Base-by-base conservation (phyloP, 148 eudicot genomes). In the Chenopodium formosanum region DNA sequence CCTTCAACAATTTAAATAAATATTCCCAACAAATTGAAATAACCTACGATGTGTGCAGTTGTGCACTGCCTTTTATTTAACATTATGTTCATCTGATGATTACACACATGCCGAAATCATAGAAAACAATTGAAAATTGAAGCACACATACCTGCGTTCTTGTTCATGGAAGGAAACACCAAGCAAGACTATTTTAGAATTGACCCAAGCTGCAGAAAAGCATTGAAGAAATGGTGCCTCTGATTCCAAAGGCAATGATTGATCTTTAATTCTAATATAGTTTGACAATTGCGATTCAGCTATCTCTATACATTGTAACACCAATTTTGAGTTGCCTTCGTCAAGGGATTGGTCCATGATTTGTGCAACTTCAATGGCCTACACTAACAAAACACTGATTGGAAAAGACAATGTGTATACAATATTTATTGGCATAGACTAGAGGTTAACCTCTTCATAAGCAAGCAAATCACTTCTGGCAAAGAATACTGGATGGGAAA, bases 281-380 rank as follows among this genome's bases (percentile, higher is more conserved):
- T 80, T 83, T 66, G 86, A 83, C 79, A 94, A 58, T 79, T 81
- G 90, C 71, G 87, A 91, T 79, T 83, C 86, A 72, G 94, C 91
- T 58, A 90, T 79, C 70, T 92, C 88, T 72, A 88, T 89, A 84
- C 97, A 95, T 82, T 79, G 86, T 64, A 85, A 82, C 22, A 92
- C 89, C 84, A 89, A 62, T 66, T 85, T 90, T 4, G 82, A 78
- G 84, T 89, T 86, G 78, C 84, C 84, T 83, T 89, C 92, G 84
- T 93, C 96, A 86, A 95, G 90, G 76, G 94, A 86, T 79, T 95
- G 88, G 85, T 91, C 98, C 89, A 95, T 92, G 69, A 92, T 88
- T 87, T 93, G 97, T 66, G 98, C 94, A 83, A 95, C 88, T 87
- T 90, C 94, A 85, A 93, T 82, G 70, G 98, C 98, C 98, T 95